Percentiles rank a stretch among this genome's conserved stretches.
phyloP scores from a whole-genome alignment of 352 stramenopile genomes.

The Thraustochytrium sp. region DNA sequence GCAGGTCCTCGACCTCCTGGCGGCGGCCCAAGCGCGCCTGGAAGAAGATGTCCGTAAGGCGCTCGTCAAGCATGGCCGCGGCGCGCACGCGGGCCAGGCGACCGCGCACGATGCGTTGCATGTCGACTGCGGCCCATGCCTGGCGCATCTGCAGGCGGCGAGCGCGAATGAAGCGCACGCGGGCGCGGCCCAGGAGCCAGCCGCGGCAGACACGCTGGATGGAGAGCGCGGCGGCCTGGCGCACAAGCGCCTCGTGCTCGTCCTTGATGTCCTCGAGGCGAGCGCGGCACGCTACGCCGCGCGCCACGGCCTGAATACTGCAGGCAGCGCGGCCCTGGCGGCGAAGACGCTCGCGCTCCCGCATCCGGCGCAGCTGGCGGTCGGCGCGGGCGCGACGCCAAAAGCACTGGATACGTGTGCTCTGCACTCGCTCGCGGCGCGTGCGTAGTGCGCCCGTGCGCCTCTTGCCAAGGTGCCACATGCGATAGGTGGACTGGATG shows the following conservation, averaged over 20 bases:
- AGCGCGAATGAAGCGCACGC: slow-evolving; percentile 4
- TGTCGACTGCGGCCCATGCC: slow-evolving; percentile 4
- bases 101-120: slow-evolving; percentile 7
- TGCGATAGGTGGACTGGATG: slow-evolving; percentile 34
- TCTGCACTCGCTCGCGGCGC: neutral
- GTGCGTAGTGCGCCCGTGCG: neutral
- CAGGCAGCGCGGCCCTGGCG: neutral
- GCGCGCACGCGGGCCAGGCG: neutral
- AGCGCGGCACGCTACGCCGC: neutral
- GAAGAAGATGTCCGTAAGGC: slow-evolving; percentile 34
- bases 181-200: slow-evolving; percentile 11
- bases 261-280: slow-evolving; percentile 13
- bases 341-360: neutral
- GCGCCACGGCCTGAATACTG: neutral
- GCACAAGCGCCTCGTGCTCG: slow-evolving; percentile 1
- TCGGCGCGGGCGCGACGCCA: neutral
- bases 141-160: neutral
- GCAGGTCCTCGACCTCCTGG: slow-evolving; percentile 39
- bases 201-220: slow-evolving; percentile 31
- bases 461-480: slow-evolving; percentile 29
- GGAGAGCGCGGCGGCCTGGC: slow-evolving; percentile 9
- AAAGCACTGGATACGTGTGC: neutral
- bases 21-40: slow-evolving; percentile 15
- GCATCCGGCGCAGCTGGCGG: neutral
- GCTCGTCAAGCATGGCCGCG: neutral